Percentiles rank a stretch among this genome's conserved stretches.
These are phyloP conservation scores for Globisporangium apiculatum DNA, from an alignment of 352 stramenopile species.

Conservation along the genomic window DNA sequence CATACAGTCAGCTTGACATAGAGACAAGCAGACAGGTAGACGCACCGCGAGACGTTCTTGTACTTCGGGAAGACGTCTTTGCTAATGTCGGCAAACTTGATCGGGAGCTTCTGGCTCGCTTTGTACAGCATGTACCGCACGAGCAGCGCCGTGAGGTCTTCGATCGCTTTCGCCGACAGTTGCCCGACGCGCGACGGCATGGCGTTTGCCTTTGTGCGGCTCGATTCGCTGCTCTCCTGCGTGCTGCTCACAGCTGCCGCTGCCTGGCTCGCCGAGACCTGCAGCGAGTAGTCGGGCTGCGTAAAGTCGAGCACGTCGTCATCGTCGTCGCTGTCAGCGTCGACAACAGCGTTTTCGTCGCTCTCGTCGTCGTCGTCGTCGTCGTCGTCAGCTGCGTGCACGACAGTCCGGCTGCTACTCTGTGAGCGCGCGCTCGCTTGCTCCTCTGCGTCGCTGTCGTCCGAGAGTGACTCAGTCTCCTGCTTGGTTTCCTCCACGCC, in stretches of 20 bases:
- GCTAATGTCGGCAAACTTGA: constrained; percentile 77
- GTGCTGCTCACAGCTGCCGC: constrained; percentile 8
- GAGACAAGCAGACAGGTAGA: too few relatives aligned
- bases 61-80: constrained; percentile 79
- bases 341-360: background rate
- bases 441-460: constrained; percentile 23
- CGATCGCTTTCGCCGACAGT: constrained; percentile 51
- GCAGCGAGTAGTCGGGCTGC: constrained; percentile 61
- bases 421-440: constrained; percentile 23
- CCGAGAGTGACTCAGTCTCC: constrained; percentile 1
- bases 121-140: constrained; percentile 87
- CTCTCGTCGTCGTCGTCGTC: background rate
- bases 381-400: constrained; percentile 4
- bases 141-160: constrained; percentile 65
- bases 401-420: constrained; percentile 15
- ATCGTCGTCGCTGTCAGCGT: constrained; percentile 26
- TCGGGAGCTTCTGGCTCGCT: constrained; percentile 60
- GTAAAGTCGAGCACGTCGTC: constrained; percentile 67
- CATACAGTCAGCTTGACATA: too few relatives aligned
- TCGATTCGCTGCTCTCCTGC: constrained; percentile 23
- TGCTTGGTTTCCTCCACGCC: constrained; percentile 25
- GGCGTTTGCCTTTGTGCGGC: constrained; percentile 25
- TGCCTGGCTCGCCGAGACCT: constrained; percentile 36
- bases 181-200: constrained; percentile 39
- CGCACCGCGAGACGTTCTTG: constrained; percentile 69